Evolutionary conservation across 805 yeast species (phyloP).

Genomic region (Teunomyces kruisii): DNA sequence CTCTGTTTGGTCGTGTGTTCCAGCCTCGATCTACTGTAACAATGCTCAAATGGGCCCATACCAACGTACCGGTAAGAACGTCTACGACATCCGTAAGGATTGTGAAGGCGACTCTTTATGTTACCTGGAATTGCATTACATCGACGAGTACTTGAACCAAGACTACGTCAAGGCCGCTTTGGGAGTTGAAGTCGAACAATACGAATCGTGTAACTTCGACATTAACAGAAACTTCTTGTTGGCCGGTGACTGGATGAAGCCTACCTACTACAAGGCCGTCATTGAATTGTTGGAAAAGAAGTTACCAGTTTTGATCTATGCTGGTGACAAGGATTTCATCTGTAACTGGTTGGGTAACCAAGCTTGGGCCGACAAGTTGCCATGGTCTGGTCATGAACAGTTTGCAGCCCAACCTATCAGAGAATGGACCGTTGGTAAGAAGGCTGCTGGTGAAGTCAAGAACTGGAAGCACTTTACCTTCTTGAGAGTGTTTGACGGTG

Average conservation of each 20-base stretch:
- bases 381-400: conserved; percentile 58
- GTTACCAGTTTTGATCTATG: conserved; percentile 81
- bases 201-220: conserved; percentile 73
- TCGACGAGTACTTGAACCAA: conserved; percentile 76
- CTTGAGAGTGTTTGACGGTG: conserved; percentile 24
- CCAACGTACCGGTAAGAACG: conserved; percentile 76
- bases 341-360: conserved; percentile 92
- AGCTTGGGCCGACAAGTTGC: conserved; percentile 72
- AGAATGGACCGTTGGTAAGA: conserved; percentile 43
- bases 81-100: conserved; percentile 79
- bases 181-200: conserved; percentile 86
- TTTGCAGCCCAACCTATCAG: conserved; percentile 44
- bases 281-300: conserved; percentile 64
- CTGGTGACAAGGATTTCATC: conserved; percentile 93
- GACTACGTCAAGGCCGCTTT: conserved; percentile 75
- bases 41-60: conserved; percentile 65
- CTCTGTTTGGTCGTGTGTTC: conserved; percentile 82
- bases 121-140: conserved; percentile 73
- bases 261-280: conserved; percentile 56
- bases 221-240: conserved; percentile 78
- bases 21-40: conserved; percentile 89
- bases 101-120: conserved; percentile 74
- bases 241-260: conserved; percentile 91
- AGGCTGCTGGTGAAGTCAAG: conserved; percentile 38
- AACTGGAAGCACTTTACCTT: conserved; percentile 23